A percentile compares a stretch with the other conserved stretches of the same genome.
Conservation (phyloP, 306 rosid species). For the Lupinus albus region DNA sequence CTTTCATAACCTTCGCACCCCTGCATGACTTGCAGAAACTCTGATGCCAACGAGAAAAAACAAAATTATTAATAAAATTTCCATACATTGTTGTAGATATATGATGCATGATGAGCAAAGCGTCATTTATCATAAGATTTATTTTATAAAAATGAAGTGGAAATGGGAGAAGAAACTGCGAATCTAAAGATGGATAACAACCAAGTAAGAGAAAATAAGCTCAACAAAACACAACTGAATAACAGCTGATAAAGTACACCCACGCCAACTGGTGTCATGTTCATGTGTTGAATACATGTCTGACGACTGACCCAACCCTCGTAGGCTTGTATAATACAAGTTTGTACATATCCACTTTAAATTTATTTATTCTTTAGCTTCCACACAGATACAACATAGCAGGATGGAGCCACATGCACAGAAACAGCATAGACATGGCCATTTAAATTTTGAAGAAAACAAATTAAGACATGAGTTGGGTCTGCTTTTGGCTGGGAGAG, state of each 20-base stretch:
- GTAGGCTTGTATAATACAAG: not conserved
- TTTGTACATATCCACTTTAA: not conserved
- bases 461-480: too few species aligned
- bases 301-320: not conserved
- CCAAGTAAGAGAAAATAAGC: slow-evolving; percentile 13
- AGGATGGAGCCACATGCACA: too few species aligned
- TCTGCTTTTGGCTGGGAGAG: too few species aligned
- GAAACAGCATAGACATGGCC: too few species aligned
- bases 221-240: slow-evolving; percentile 20
- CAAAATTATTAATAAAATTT: slow-evolving; percentile 5
- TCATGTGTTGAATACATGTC: not conserved
- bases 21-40: slow-evolving; percentile 73
- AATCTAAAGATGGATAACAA: slow-evolving; percentile 7
- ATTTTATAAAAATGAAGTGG: slow-evolving; percentile 6
- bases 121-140: slow-evolving; percentile 21
- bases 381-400: too few species aligned
- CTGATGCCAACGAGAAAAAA: slow-evolving; percentile 36
- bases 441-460: too few species aligned
- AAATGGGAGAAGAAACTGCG: not conserved
- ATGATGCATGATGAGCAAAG: slow-evolving; percentile 18
- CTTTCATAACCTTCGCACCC: slow-evolving; percentile 66
- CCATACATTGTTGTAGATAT: slow-evolving; percentile 1
- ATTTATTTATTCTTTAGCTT: too few species aligned
- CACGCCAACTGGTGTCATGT: not conserved
- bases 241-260: not conserved